These are phyloP conservation scores for Vitis hybrid DNA, from an alignment of 177 flowering plant genomes.

Conservation along the genomic window DNA sequence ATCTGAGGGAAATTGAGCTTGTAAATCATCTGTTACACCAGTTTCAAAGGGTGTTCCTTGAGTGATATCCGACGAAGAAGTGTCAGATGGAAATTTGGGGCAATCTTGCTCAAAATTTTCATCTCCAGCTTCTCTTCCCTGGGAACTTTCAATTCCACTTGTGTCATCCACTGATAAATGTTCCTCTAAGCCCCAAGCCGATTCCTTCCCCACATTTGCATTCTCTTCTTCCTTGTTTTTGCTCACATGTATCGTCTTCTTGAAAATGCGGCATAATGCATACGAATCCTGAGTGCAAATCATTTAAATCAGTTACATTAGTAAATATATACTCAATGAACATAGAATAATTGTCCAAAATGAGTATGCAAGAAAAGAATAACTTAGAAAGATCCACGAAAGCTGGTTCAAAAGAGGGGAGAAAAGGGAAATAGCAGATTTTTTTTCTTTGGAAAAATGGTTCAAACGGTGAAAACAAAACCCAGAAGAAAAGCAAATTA, in stretches of 20 bases:
- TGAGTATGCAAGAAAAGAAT: neutral
- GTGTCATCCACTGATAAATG: constrained; percentile 10
- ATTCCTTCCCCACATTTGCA: constrained; percentile 15
- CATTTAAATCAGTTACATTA: neutral
- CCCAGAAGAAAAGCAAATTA: neutral
- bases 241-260: constrained; percentile 46
- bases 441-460: too few relatives aligned
- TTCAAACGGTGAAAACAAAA: too few relatives aligned
- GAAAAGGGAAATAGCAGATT: neutral
- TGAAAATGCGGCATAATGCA: constrained; percentile 79
- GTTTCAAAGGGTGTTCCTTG: constrained; percentile 45
- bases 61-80: constrained; percentile 65
- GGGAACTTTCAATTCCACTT: constrained; percentile 16
- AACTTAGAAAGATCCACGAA: constrained; percentile 6
- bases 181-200: constrained; percentile 12
- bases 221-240: constrained; percentile 27
- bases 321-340: neutral
- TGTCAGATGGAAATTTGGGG: constrained; percentile 31
- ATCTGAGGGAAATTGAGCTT: constrained; percentile 34
- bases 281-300: constrained; percentile 55
- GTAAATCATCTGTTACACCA: constrained; percentile 26
- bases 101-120: constrained; percentile 13
- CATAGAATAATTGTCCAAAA: neutral
- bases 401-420: neutral
- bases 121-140: constrained; percentile 15